Evolutionary conservation across 305 asterid genomes (phyloP).

Genomic region (Fraxinus sp.): DNA sequence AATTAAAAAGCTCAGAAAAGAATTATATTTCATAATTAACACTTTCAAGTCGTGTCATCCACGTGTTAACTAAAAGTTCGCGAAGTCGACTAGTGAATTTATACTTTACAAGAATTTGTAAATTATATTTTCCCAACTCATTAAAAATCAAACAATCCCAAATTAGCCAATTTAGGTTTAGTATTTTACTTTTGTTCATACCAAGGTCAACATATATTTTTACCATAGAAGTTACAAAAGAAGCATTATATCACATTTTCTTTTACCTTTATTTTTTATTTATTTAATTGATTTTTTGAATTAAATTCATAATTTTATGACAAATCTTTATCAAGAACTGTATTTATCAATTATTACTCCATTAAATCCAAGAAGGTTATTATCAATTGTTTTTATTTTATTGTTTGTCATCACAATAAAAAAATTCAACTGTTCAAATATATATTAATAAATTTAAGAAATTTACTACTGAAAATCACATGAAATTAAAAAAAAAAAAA

Average conservation of each 20-base stretch:
- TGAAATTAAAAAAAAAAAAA: too few relatives aligned
- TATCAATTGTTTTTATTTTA: not conserved
- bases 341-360: not conserved
- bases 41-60: not conserved
- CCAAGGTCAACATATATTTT: too few relatives aligned
- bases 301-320: not conserved
- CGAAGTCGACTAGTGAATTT: not conserved
- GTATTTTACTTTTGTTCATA: not conserved
- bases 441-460: too few relatives aligned
- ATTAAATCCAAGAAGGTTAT: not conserved
- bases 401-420: not conserved
- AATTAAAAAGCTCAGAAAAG: not conserved
- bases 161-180: not conserved
- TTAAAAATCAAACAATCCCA: not conserved
- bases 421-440: not conserved
- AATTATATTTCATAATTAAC: not conserved
- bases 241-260: too few relatives aligned
- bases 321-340: not conserved
- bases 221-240: not conserved
- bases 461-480: not conserved
- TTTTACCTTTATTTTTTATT: not conserved
- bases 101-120: not conserved
- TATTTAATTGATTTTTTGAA: not conserved
- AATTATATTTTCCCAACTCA: not conserved
- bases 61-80: not conserved